Conservation (phyloP, 1,139 yeast species). For the Candida pseudoviswanathii region DNA sequence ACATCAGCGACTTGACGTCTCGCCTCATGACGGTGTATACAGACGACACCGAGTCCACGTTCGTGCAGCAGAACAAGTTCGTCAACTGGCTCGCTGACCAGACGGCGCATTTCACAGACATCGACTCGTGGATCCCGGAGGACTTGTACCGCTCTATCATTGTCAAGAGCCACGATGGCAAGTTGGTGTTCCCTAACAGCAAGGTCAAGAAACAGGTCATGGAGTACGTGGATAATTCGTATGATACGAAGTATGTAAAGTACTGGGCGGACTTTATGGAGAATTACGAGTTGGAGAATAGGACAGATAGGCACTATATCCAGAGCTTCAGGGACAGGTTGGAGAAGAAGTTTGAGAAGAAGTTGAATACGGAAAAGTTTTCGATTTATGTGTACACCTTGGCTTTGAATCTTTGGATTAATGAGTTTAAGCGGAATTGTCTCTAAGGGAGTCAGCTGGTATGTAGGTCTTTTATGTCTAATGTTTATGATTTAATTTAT, state of each 20-base stretch:
- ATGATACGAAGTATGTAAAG: constrained; percentile 4
- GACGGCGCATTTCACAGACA: background rate
- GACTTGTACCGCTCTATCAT: constrained; percentile 2
- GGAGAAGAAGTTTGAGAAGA: constrained; percentile 6
- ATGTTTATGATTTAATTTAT: background rate
- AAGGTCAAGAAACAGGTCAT: constrained; percentile 1
- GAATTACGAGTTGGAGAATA: constrained; percentile 3
- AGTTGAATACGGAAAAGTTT: constrained; percentile 2
- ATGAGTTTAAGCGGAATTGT: constrained; percentile 6
- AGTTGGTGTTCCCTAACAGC: constrained; percentile 4
- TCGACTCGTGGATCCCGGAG: constrained; percentile 5
- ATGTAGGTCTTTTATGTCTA: background rate
- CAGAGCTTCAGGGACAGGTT: constrained; percentile 1
- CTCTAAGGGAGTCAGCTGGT: no score
- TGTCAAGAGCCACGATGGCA: constrained; percentile 1
- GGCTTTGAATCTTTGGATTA: constrained; percentile 7
- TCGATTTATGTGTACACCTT: constrained; percentile 6
- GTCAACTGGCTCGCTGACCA: constrained; percentile 6
- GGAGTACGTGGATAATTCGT: constrained; percentile 6
- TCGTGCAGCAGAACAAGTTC: constrained; percentile 4
- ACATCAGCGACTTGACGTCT: constrained; percentile 5
- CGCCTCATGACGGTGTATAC: constrained; percentile 3
- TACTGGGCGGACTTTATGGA: constrained; percentile 8
- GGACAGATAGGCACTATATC: background rate
- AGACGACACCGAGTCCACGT: background rate